These are phyloP conservation scores for Meyerozyma sp. DNA, from an alignment of 1,139 yeast genomes.

Conservation along the genomic window DNA sequence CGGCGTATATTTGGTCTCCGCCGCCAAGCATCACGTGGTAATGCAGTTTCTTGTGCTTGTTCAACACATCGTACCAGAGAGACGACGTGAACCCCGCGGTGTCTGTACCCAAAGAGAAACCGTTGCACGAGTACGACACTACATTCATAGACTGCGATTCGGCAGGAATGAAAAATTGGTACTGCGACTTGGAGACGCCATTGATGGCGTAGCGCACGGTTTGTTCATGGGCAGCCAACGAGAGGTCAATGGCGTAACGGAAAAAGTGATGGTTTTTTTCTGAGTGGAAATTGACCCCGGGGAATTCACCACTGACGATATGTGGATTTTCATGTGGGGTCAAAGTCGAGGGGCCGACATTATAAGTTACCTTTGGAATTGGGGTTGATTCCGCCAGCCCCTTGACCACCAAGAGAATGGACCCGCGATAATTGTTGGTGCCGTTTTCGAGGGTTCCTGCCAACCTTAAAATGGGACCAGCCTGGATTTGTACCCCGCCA, in stretches of 20 bases:
- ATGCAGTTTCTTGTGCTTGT: constrained; percentile 55
- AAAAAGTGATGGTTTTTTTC: constrained; percentile 55
- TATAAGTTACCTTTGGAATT: constrained; percentile 32
- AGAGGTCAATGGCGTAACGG: constrained; percentile 54
- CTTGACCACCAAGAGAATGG: constrained; percentile 57
- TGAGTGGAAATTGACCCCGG: constrained; percentile 35
- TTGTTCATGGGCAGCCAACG: constrained; percentile 46
- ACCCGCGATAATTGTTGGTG: constrained; percentile 52
- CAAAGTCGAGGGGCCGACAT: constrained; percentile 30
- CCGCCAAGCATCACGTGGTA: constrained; percentile 97
- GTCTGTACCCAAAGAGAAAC: constrained; percentile 76
- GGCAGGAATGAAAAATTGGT: constrained; percentile 57
- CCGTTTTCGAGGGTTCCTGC: constrained; percentile 52
- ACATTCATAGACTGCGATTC: constrained; percentile 64
- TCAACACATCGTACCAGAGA: constrained; percentile 80
- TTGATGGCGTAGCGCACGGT: constrained; percentile 57
- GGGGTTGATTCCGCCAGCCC: constrained; percentile 24
- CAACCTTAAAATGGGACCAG: constrained; percentile 71
- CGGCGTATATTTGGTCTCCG: constrained; percentile 93
- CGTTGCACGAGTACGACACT: constrained; percentile 84
- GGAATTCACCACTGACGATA: constrained; percentile 38
- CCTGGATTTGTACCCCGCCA: constrained; percentile 13
- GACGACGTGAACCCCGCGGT: constrained; percentile 65
- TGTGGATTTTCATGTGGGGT: constrained; percentile 5
- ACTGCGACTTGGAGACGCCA: constrained; percentile 29